These are phyloP conservation scores for Pseudopediastrum boryanum DNA, from an alignment of 139 green algal genomes.

Conservation along the genomic window DNA sequence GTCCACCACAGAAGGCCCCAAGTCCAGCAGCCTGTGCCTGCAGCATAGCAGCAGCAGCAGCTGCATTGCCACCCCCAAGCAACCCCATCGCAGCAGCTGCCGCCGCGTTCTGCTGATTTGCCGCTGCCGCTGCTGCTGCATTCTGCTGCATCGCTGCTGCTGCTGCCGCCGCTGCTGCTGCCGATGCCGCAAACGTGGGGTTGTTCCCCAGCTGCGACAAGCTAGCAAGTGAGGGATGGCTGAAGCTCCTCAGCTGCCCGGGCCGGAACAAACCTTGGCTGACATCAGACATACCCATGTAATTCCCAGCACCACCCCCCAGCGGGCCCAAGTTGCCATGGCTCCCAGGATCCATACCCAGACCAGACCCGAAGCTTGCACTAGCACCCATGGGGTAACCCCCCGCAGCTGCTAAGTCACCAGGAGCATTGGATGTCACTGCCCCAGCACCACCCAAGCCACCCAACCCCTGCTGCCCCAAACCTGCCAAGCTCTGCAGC, in stretches of 20 bases:
- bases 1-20: too few relatives aligned
- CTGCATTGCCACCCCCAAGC: conserved; percentile 11
- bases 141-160: conserved; percentile 33
- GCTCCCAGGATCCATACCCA: too few relatives aligned
- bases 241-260: conserved; percentile 10
- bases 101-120: too few relatives aligned
- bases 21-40: conserved; percentile 29
- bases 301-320: too few relatives aligned
- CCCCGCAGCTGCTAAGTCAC: too few relatives aligned
- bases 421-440: too few relatives aligned
- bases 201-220: neutral
- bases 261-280: neutral
- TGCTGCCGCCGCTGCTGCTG: conserved; percentile 33
- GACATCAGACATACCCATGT: too few relatives aligned
- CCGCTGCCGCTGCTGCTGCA: conserved; percentile 22
- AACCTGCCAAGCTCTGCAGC: too few relatives aligned
- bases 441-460: neutral
- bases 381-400: too few relatives aligned
- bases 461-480: neutral
- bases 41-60: conserved; percentile 17
- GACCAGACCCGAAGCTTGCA: conserved; percentile 27
- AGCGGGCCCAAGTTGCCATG: too few relatives aligned
- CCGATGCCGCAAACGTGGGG: too few relatives aligned
- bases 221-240: conserved; percentile 23
- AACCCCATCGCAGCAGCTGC: conserved; percentile 10